A percentile compares a stretch with the other conserved stretches of the same genome.
Conservation (phyloP, 2,329 filamentous ascomycete genomes). For the Aspergillus carbonarius region DNA sequence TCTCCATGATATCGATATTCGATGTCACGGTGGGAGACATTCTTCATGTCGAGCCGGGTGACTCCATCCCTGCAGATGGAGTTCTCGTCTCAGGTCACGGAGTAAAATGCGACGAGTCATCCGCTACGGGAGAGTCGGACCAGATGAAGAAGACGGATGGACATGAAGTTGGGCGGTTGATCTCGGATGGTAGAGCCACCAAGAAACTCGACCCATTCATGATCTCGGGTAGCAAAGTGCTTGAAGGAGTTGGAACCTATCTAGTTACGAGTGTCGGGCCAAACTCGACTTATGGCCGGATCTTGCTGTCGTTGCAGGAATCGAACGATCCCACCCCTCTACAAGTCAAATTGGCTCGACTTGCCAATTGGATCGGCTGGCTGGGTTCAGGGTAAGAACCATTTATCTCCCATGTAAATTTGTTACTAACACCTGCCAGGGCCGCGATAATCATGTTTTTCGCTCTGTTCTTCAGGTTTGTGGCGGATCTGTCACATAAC, state of each 20-base stretch:
- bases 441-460: conserved; percentile 78
- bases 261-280: conserved; percentile 71
- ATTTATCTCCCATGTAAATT: background rate
- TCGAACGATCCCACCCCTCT: conserved; percentile 73
- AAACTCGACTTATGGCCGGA: conserved; percentile 73
- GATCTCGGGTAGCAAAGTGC: conserved; percentile 76
- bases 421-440: conserved; percentile 24
- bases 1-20: conserved; percentile 62
- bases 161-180: conserved; percentile 57
- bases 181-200: conserved; percentile 53
- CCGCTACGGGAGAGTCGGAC: conserved; percentile 72
- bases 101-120: conserved; percentile 71
- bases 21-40: conserved; percentile 70
- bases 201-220: conserved; percentile 68
- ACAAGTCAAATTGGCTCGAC: conserved; percentile 71
- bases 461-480: conserved; percentile 81
- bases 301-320: conserved; percentile 70
- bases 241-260: conserved; percentile 74
- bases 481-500: conserved; percentile 63
- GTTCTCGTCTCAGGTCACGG: conserved; percentile 66
- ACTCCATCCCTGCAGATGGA: conserved; percentile 69
- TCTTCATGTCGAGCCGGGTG: conserved; percentile 66
- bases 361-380: conserved; percentile 76
- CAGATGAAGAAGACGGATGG: conserved; percentile 66
- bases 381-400: conserved; percentile 62